These are phyloP conservation scores for Pulveroboletus sp. DNA, from an alignment of 768 basidiomycete species.

Conservation along the genomic window DNA sequence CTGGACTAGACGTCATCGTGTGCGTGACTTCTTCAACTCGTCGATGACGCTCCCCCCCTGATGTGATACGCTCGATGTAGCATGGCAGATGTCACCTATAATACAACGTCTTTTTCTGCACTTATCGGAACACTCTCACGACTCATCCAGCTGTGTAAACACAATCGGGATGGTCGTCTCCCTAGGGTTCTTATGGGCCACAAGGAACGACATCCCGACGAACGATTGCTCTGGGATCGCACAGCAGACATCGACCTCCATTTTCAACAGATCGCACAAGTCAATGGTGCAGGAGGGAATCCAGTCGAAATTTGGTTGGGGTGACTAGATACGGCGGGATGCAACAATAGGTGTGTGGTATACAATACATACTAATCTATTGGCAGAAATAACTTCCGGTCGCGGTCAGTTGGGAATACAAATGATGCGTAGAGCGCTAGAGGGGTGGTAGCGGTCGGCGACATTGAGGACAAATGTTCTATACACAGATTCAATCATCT, in stretches of 20 bases:
- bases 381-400: background rate
- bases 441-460: conserved; percentile 78
- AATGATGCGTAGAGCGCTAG: conserved; percentile 26
- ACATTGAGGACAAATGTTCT: conserved; percentile 94
- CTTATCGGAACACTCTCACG: conserved; percentile 62
- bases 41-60: background rate
- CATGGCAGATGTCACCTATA: conserved; percentile 93
- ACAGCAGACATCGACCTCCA: conserved; percentile 45
- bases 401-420: conserved; percentile 1
- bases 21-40: conserved; percentile 33
- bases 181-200: conserved; percentile 70
- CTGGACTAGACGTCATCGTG: conserved; percentile 63
- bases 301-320: conserved; percentile 73
- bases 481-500: background rate
- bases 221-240: conserved; percentile 71
- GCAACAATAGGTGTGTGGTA: conserved; percentile 4
- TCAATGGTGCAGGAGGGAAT: conserved; percentile 55
- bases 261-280: conserved; percentile 51
- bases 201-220: conserved; percentile 77
- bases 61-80: conserved; percentile 34
- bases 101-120: conserved; percentile 77
- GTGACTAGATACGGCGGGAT: conserved; percentile 3
- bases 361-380: conserved; percentile 7
- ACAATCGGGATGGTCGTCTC: conserved; percentile 21
- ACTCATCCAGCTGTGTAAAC: conserved; percentile 34